phyloP scores from a whole-genome alignment of 2,329 filamentous ascomycete species.

The Phaeosphaeriaceae sp. region DNA sequence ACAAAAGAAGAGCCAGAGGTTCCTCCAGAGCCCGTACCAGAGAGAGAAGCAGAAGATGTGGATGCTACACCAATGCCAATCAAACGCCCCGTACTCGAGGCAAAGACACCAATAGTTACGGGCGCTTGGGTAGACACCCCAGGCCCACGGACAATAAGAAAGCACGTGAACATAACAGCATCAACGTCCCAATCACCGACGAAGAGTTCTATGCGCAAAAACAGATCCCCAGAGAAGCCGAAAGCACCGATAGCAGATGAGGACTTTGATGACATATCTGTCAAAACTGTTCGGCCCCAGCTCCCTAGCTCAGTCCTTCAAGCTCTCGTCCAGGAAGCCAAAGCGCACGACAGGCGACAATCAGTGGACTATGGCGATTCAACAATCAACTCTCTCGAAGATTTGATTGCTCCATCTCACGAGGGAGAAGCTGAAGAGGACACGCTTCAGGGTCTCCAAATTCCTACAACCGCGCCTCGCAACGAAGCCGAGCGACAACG shows the following conservation, averaged over 20 bases:
- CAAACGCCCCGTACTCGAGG: constrained; percentile 26
- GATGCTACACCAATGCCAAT: constrained; percentile 39
- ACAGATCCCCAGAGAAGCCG: constrained; percentile 16
- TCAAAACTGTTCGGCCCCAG: constrained; percentile 22
- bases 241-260: constrained; percentile 6
- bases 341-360: constrained; percentile 22
- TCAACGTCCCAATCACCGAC: constrained; percentile 26
- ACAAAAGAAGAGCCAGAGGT: constrained; percentile 8
- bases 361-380: constrained; percentile 51
- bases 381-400: constrained; percentile 56
- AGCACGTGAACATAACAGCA: constrained; percentile 12
- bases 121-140: constrained; percentile 59
- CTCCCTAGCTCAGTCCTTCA: constrained; percentile 47
- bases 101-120: constrained; percentile 54
- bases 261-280: neutral
- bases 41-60: constrained; percentile 13
- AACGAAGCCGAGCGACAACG: constrained; percentile 52
- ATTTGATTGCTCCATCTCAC: constrained; percentile 45
- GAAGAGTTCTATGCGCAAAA: constrained; percentile 22
- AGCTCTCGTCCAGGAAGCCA: constrained; percentile 50
- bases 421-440: constrained; percentile 41
- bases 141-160: constrained; percentile 32
- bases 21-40: constrained; percentile 7
- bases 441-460: constrained; percentile 36
- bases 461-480: constrained; percentile 35